These are phyloP conservation scores for Begonia loranthoides DNA, from an alignment of 306 rosid species.

Conservation along the genomic window DNA sequence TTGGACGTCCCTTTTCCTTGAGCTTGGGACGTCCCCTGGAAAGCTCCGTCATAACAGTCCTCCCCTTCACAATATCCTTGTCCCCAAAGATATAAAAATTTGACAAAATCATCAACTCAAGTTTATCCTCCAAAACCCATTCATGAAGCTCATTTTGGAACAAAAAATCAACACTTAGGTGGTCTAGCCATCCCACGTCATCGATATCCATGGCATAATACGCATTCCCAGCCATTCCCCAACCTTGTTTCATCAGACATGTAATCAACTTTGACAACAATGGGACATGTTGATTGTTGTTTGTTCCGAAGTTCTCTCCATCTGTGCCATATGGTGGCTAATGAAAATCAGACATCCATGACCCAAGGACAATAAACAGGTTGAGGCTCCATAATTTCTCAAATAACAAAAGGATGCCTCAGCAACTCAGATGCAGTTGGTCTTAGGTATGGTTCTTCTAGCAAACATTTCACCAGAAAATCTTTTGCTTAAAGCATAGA, in stretches of 20 bases:
- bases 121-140: no score
- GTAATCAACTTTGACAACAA: conserved; percentile 51
- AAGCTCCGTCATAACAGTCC: no score
- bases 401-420: conserved; percentile 91
- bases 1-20: no score
- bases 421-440: conserved; percentile 77
- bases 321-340: conserved; percentile 27
- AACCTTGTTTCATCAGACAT: conserved; percentile 25
- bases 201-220: no score
- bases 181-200: no score
- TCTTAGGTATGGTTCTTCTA: conserved; percentile 83
- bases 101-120: no score
- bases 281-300: conserved; percentile 59
- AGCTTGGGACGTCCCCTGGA: no score
- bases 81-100: no score
- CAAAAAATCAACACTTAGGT: no score
- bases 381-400: conserved; percentile 30
- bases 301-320: conserved; percentile 33
- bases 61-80: no score
- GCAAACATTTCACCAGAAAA: conserved; percentile 83
- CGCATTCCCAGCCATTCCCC: conserved; percentile 49
- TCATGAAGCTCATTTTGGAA: no score
- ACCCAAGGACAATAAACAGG: conserved; percentile 16
- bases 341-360: conserved; percentile 42
- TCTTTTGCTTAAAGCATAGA: conserved; percentile 76